Evolutionary conservation across 257 asterid genomes (phyloP), one percentile per base, ranked within the genome.

Genomic region (Plantago elongata): DNA sequence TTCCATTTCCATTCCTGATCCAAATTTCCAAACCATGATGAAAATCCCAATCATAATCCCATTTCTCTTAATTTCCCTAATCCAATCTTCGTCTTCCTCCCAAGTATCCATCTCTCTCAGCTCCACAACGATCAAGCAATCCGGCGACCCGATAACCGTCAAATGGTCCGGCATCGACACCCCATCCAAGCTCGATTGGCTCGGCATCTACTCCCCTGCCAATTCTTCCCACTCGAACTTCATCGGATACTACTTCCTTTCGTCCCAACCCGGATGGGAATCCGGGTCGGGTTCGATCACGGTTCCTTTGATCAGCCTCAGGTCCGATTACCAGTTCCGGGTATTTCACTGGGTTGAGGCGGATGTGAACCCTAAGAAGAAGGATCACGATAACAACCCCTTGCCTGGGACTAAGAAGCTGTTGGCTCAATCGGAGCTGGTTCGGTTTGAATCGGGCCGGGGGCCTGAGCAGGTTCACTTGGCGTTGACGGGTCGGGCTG

Each of bases 381-480:
- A 27, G 48, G 99, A 92, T 74, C 94, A 92, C 27, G 97, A 92
- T 51, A 80, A 84, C 37, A 89, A 89, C 49, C 99, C 99, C 3
- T 42, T 92, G 50, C 99, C 97, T 14, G 87, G 88, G 77, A 81
- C 96, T 1, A 77, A 71, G 50, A 96, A 87, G 70, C 74, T 92
- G 67, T 45, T 92, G 72, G 91, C 81, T 10, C 74, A 74, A 69
- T 83, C 96, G 9, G 91, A 78, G 52, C 66, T 56, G 45, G 68
- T 86, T 55, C 58, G 67, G 56, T 89, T 92, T 47, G 79, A 74
- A 30, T 17, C 64, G 55, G 87, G 83, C 3, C 84, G 80, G 17
- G 97, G 91, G 0, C 97, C 99, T 17, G 99, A 87, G 45, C 99
- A 92, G 84, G 83, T 83, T 14, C 99, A 81, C 55, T 56, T 92